Evolutionary conservation across 208 protist genomes (phyloP), one percentile per base, ranked within the genome.

Genomic region (Trypanosoma avium): DNA sequence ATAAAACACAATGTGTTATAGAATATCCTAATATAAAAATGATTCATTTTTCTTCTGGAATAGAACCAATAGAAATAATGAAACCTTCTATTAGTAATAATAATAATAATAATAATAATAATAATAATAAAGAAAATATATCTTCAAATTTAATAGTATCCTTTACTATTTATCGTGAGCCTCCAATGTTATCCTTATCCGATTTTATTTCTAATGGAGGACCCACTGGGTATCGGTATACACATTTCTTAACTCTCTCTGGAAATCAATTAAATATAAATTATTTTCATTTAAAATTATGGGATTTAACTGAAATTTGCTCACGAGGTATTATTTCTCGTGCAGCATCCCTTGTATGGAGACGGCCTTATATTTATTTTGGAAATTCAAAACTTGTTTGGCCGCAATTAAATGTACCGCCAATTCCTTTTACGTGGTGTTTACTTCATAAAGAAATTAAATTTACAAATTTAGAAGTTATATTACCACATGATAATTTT

Each of bases 291-390:
- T 43, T 58, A 35, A 53, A 75, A 21, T 29, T 82, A 50, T 68
- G 72, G 70, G 13, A 36, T 13, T 52, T 81, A 12, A 30, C 78
- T 6, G 80, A 86, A 29, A 17, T 71, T 17, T 22, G 45, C 42
- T 72, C 70, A 54, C 65, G 70, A 15, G 80, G 80, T 32, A 26
- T 82, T 19, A 54, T 86, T 35, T 60, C 52, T 10, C 72, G 70
- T 36, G 72, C 40, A 26, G 42, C 26, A 19, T 53, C 30, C 48
- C 47, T 45, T 7, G 49, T 54, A 8, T 68, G 62, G 50, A 50
- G 70, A 36, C 40, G n/a, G 19, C 60, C 70, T 21, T 67, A 61
- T 17, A 46, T 48, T 36, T 6, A 19, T 6, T 53, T 38, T 15
- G 54, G 40, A 12, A 43, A 8, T 45, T 15, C n/a, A 13, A 0